Conservation (phyloP, 495 filamentous ascomycete genomes). For the Podospora pseudocomata region DNA sequence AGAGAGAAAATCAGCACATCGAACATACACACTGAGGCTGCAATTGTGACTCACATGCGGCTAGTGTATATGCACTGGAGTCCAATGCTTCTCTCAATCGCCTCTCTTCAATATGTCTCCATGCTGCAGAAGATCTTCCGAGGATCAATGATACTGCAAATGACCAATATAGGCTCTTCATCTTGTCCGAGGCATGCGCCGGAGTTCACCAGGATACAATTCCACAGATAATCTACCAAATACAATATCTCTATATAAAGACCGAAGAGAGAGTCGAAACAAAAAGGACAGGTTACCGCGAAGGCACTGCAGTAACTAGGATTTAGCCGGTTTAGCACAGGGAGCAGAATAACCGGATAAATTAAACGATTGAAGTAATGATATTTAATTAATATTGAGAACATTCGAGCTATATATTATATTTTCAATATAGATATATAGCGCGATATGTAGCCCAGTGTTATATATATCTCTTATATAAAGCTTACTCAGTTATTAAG, state of each 20-base stretch:
- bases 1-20: background rate
- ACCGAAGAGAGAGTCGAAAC: background rate
- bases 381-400: too few species aligned
- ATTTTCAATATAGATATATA: too few species aligned
- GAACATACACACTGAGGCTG: too few species aligned
- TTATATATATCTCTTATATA: too few species aligned
- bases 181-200: background rate
- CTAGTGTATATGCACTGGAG: background rate
- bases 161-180: background rate
- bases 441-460: too few species aligned
- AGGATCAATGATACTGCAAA: background rate
- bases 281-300: background rate
- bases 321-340: background rate
- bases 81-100: background rate
- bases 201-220: background rate
- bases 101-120: background rate
- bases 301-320: background rate
- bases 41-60: background rate
- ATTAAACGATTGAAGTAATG: too few species aligned
- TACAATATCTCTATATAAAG: too few species aligned
- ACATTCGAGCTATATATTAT: too few species aligned
- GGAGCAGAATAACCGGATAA: too few species aligned
- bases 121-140: background rate
- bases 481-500: rapidly evolving
- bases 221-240: too few species aligned